Percentiles rank a stretch among this genome's conserved stretches.
phyloP scores from a whole-genome alignment of 2,329 filamentous ascomycete genomes.

The Xylaria arbuscula region DNA sequence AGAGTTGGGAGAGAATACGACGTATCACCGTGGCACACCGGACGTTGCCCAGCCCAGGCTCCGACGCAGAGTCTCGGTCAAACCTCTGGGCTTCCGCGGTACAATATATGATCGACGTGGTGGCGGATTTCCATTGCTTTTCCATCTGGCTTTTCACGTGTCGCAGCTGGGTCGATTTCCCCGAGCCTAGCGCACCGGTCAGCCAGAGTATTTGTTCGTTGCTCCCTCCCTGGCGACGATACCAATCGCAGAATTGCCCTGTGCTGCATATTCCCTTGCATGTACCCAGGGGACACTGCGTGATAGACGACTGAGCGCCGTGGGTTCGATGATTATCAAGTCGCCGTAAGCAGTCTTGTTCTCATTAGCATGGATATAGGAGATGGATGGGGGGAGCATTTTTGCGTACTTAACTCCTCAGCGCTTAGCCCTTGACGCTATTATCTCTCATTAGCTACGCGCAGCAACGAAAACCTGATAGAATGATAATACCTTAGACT shows the following conservation, averaged over 20 bases:
- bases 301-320: not conserved
- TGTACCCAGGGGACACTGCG: constrained; percentile 6
- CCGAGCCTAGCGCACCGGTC: constrained; percentile 32
- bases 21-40: constrained; percentile 28
- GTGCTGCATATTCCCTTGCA: constrained; percentile 29
- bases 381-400: not conserved
- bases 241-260: constrained; percentile 34
- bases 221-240: constrained; percentile 31
- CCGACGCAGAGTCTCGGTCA: constrained; percentile 5
- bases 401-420: constrained; percentile 25
- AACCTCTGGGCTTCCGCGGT: constrained; percentile 18
- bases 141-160: constrained; percentile 28
- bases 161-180: constrained; percentile 34
- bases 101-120: constrained; percentile 32
- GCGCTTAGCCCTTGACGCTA: constrained; percentile 27
- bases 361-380: constrained; percentile 10
- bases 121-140: constrained; percentile 28
- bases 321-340: constrained; percentile 1
- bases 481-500: constrained; percentile 23
- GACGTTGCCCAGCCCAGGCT: constrained; percentile 16
- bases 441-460: constrained; percentile 13
- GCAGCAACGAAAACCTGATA: not conserved
- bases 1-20: constrained; percentile 34
- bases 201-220: constrained; percentile 33
- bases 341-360: constrained; percentile 26